phyloP scores from a whole-genome alignment of 176 grass and related monocot species.

The Pontederia paniculata region DNA sequence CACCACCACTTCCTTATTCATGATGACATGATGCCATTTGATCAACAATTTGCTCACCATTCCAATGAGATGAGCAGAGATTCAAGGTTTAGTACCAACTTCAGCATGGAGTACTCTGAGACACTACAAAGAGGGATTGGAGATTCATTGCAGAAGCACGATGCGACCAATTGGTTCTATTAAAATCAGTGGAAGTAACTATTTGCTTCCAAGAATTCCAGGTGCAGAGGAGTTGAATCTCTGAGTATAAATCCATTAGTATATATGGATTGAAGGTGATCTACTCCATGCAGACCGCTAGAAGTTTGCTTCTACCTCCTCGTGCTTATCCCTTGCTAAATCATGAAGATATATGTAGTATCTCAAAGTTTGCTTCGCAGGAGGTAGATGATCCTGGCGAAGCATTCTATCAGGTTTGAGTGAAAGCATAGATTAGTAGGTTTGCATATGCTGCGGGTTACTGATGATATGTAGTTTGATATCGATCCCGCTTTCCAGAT shows the following conservation, averaged over 20 bases:
- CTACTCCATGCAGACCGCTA: neutral
- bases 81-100: neutral
- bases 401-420: neutral
- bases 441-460: neutral
- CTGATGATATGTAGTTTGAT: neutral
- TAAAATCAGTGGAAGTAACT: neutral
- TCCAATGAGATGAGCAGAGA: neutral
- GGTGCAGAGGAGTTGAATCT: too few relatives aligned
- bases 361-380: neutral
- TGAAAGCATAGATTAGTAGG: neutral
- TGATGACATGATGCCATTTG: neutral
- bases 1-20: neutral
- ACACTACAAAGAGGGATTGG: neutral
- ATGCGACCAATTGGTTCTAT: conserved; percentile 2
- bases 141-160: conserved; percentile 1
- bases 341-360: neutral
- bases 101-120: conserved; percentile 1
- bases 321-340: neutral
- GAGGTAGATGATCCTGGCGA: neutral
- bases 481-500: neutral
- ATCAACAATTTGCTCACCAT: conserved; percentile 2
- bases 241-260: neutral
- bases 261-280: neutral
- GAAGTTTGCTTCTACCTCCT: neutral
- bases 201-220: neutral